Conservation (phyloP, 176 grass and related monocot species). For the Phyllostachys edulis region DNA sequence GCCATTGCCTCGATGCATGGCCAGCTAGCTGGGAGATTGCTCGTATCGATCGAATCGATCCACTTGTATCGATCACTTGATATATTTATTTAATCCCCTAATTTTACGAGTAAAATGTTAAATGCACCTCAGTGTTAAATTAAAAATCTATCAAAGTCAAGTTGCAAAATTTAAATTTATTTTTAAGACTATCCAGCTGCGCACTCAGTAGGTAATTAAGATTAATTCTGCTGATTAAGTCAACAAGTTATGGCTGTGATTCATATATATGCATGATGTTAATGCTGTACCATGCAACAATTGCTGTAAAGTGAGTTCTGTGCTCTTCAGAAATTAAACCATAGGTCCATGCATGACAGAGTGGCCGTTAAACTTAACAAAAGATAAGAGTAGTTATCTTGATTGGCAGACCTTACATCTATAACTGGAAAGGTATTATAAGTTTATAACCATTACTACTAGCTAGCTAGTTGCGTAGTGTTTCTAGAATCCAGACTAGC, state of each 20-base stretch:
- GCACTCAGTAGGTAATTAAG: neutral
- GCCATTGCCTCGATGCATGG: neutral
- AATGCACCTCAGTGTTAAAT: neutral
- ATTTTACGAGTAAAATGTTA: neutral
- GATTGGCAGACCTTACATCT: neutral
- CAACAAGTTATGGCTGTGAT: too few species aligned
- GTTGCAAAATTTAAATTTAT: neutral
- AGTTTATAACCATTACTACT: neutral
- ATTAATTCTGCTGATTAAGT: neutral
- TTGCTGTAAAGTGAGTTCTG: neutral
- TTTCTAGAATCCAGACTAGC: neutral
- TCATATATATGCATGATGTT: neutral
- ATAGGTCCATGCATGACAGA: neutral
- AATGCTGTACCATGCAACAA: neutral
- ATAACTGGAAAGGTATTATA: neutral
- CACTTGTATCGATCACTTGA: neutral
- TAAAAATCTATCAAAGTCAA: too few species aligned
- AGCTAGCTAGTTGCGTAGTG: neutral
- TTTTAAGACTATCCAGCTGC: neutral
- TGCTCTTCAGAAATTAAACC: constrained; percentile 23
- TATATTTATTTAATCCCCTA: neutral
- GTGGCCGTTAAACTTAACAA: neutral
- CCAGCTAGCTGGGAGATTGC: neutral
- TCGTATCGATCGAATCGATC: neutral
- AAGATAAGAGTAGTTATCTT: neutral